phyloP scores from a whole-genome alignment of 2,329 filamentous ascomycete species.

The Stemphylium lycopersici region DNA sequence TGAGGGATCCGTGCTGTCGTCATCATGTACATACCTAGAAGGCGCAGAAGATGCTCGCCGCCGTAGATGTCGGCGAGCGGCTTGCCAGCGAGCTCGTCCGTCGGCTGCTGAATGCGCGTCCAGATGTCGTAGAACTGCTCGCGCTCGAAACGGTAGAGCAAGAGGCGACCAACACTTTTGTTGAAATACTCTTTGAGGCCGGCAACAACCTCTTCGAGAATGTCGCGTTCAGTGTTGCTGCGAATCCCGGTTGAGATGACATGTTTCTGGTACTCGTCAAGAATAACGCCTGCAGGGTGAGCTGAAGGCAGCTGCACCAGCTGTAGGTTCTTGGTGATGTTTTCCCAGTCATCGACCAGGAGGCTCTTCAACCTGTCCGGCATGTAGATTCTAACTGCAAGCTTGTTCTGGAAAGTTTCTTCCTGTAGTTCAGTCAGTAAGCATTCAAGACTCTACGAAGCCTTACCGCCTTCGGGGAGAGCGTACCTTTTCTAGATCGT shows the following conservation, averaged over 20 bases:
- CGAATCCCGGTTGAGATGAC: constrained; percentile 66
- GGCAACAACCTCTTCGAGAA: constrained; percentile 85
- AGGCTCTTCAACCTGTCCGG: constrained; percentile 90
- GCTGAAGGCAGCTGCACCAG: constrained; percentile 83
- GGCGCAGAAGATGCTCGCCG: constrained; percentile 85
- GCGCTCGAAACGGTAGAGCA: constrained; percentile 94
- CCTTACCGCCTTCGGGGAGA: background rate
- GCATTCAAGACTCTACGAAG: background rate
- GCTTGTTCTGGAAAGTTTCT: constrained; percentile 81
- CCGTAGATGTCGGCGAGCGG: constrained; percentile 83
- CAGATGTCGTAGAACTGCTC: constrained; percentile 82
- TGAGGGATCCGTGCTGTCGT: background rate
- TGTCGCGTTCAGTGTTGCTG: constrained; percentile 73
- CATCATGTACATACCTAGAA: constrained; percentile 71
- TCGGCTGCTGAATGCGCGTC: constrained; percentile 68
- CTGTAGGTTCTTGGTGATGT: constrained; percentile 92
- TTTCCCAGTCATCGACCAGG: constrained; percentile 98
- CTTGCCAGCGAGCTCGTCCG: constrained; percentile 71
- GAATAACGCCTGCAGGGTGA: constrained; percentile 75
- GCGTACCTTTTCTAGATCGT: constrained; percentile 78
- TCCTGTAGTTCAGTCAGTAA: constrained; percentile 63
- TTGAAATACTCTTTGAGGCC: constrained; percentile 95
- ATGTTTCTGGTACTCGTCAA: constrained; percentile 83
- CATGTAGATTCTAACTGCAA: constrained; percentile 83
- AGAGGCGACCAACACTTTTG: constrained; percentile 81